Conservation (phyloP, 164 flowering plant species). For the Nelumbo lutea region DNA sequence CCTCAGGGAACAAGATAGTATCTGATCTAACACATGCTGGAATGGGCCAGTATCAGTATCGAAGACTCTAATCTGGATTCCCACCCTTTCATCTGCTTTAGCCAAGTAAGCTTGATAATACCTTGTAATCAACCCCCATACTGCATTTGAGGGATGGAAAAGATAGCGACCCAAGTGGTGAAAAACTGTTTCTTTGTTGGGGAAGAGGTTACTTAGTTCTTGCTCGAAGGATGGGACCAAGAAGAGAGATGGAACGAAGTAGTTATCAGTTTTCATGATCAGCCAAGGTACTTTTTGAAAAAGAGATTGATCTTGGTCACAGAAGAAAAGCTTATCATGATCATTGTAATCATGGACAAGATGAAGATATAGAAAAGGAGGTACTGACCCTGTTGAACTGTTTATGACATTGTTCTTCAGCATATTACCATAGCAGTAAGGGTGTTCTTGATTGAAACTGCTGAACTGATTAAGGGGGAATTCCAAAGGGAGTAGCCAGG, state of each 20-base stretch:
- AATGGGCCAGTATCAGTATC: constrained; percentile 56
- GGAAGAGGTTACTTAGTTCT: constrained; percentile 61
- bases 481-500: constrained; percentile 76
- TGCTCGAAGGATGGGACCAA: constrained; percentile 63
- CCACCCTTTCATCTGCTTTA: constrained; percentile 68
- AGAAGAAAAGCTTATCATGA: constrained; percentile 83
- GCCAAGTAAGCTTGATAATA: constrained; percentile 72
- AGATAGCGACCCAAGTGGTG: constrained; percentile 79
- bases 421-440: constrained; percentile 52
- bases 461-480: constrained; percentile 55
- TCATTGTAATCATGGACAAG: constrained; percentile 61
- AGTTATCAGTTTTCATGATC: constrained; percentile 67
- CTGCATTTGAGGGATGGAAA: constrained; percentile 70
- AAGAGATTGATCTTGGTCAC: constrained; percentile 61
- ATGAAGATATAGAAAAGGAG: constrained; percentile 59
- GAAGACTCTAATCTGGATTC: constrained; percentile 78
- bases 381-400: constrained; percentile 12
- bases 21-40: constrained; percentile 64
- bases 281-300: constrained; percentile 63
- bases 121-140: constrained; percentile 79
- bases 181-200: constrained; percentile 65
- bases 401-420: constrained; percentile 30
- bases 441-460: constrained; percentile 40
- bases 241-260: constrained; percentile 76
- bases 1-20: constrained; percentile 53